A percentile compares a stretch with the other conserved stretches of the same genome.
phyloP scores from a whole-genome alignment of 768 basidiomycete genomes.

The Galerina sulciceps region DNA sequence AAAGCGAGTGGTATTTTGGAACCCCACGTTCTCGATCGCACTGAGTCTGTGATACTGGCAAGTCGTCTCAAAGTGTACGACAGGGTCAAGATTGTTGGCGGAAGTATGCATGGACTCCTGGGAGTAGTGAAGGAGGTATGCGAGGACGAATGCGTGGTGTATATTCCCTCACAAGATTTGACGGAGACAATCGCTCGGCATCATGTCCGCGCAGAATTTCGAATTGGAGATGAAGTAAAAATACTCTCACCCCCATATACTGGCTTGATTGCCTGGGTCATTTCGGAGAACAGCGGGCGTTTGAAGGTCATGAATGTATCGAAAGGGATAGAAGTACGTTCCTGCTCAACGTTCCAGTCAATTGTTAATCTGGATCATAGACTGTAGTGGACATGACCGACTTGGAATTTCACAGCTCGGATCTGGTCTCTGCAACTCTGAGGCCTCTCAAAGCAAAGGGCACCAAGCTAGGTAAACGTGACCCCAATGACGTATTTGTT shows the following conservation, averaged over 20 bases:
- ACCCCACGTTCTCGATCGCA: too few relatives aligned
- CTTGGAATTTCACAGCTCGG: not conserved
- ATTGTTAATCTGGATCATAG: not conserved
- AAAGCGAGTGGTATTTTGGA: too few relatives aligned
- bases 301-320: not conserved
- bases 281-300: not conserved
- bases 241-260: not conserved
- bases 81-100: not conserved
- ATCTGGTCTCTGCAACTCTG: not conserved
- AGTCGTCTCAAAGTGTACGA: not conserved
- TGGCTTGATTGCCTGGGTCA: not conserved
- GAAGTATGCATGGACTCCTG: not conserved
- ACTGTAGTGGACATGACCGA: not conserved
- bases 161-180: not conserved
- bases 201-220: not conserved
- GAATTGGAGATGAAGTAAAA: constrained; percentile 1
- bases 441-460: not conserved
- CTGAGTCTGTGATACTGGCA: too few relatives aligned
- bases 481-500: not conserved
- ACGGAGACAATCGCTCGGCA: not conserved
- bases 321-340: not conserved
- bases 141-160: not conserved
- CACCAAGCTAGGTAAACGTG: not conserved
- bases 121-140: not conserved
- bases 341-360: not conserved